phyloP scores from a whole-genome alignment of 108 stramenopile genomes.

The Nitzschia sp. region DNA sequence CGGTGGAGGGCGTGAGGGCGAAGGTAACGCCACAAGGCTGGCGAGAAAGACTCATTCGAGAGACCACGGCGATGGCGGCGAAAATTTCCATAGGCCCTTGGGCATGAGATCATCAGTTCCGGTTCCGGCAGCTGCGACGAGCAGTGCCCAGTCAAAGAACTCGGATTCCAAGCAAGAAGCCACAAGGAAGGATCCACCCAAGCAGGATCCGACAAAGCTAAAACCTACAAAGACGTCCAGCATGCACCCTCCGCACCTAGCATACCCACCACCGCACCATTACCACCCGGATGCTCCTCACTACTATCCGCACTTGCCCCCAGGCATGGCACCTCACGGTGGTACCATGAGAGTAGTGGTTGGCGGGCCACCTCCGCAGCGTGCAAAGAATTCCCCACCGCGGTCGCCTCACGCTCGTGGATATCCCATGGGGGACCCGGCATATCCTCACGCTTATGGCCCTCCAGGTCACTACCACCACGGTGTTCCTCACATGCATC shows the following conservation, averaged over 20 bases:
- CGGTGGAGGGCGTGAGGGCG: constrained; percentile 29
- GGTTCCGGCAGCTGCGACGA: constrained; percentile 5
- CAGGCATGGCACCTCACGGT: constrained; percentile 32
- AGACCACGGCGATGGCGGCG: constrained; percentile 29
- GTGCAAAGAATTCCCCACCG: constrained; percentile 30
- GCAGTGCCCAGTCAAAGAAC: background rate
- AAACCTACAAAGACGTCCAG: constrained; percentile 12
- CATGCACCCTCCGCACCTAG: constrained; percentile 23
- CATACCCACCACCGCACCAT: constrained; percentile 19
- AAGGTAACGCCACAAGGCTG: constrained; percentile 24
- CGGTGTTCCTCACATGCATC: constrained; percentile 46
- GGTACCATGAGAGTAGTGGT: constrained; percentile 60
- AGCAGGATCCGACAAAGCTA: no score
- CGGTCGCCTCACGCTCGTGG: constrained; percentile 25
- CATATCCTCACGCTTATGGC: constrained; percentile 28
- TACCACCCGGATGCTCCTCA: constrained; percentile 17
- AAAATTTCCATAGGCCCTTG: constrained; percentile 12
- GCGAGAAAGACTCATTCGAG: constrained; percentile 39
- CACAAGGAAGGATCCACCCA: background rate
- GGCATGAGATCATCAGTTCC: constrained; percentile 12
- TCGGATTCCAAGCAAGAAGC: background rate
- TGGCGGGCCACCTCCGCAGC: constrained; percentile 48
- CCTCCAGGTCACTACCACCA: constrained; percentile 25
- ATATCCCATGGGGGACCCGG: constrained; percentile 31
- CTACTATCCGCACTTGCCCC: constrained; percentile 29